Evolutionary conservation across 1,284 basidiomycete genomes (phyloP).

Genomic region (Cryptococcus sp.): DNA sequence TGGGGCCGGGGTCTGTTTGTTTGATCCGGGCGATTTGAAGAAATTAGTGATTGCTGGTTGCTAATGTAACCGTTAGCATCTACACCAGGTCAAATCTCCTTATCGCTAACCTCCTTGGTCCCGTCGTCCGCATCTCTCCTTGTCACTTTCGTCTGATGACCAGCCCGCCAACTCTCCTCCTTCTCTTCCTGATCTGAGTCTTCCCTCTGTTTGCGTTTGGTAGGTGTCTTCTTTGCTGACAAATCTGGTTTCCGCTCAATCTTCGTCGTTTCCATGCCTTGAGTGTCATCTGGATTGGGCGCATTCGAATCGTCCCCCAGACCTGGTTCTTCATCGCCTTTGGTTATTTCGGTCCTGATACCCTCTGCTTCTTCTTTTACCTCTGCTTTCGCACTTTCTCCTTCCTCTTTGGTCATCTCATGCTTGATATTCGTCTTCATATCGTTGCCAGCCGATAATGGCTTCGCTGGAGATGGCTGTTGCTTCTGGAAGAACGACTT

Average conservation of each 20-base stretch:
- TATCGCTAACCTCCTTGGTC: slow-evolving; percentile 16
- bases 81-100: not conserved
- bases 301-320: slow-evolving; percentile 38
- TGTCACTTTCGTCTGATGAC: slow-evolving; percentile 33
- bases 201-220: slow-evolving; percentile 7
- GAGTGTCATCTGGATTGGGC: slow-evolving; percentile 11
- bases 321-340: slow-evolving; percentile 17
- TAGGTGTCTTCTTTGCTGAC: not conserved
- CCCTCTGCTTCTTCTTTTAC: slow-evolving; percentile 5
- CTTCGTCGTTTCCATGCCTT: not conserved
- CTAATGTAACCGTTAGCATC: not conserved
- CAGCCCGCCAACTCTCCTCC: slow-evolving; percentile 10
- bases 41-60: slow-evolving; percentile 6
- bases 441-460: not conserved
- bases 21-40: slow-evolving; percentile 1
- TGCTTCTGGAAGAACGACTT: slow-evolving; percentile 79
- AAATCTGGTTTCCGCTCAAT: not conserved
- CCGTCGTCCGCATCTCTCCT: slow-evolving; percentile 16
- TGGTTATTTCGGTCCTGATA: slow-evolving; percentile 8
- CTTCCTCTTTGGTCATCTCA: not conserved
- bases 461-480: slow-evolving; percentile 25
- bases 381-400: not conserved
- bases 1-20: not conserved
- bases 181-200: slow-evolving; percentile 9
- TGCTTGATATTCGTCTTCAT: not conserved